Percentiles rank a stretch among this genome's conserved stretches.
Evolutionary conservation across 2,329 filamentous ascomycete genomes (phyloP).

Genomic region (Colletotrichum sp.): DNA sequence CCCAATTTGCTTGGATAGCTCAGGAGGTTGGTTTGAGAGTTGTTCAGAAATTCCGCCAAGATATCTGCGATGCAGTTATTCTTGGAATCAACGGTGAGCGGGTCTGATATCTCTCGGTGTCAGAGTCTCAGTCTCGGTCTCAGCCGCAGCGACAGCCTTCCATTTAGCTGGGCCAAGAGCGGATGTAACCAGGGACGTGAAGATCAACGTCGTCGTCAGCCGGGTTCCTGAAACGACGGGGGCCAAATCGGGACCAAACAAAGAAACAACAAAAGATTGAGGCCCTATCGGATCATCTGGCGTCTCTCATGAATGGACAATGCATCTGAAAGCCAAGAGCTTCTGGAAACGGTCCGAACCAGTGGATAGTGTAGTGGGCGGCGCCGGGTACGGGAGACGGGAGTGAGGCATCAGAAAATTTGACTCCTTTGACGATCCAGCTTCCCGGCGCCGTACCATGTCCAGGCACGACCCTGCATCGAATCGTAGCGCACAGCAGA

Average conservation of each 20-base stretch:
- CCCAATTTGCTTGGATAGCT: not conserved
- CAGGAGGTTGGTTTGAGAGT: conserved; percentile 1
- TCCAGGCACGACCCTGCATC: conserved; percentile 8
- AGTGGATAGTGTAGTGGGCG: not conserved
- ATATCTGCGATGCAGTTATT: conserved; percentile 13
- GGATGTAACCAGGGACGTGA: conserved; percentile 4
- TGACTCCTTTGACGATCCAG: conserved; percentile 11
- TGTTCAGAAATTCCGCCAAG: not conserved
- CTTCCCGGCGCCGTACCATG: not conserved
- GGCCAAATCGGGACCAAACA: conserved; percentile 4
- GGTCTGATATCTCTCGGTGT: not conserved
- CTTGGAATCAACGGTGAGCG: not conserved
- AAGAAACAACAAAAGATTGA: conserved; percentile 4
- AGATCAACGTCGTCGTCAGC: conserved; percentile 11
- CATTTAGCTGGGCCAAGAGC: conserved; percentile 1
- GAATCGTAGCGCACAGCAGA: conserved; percentile 3
- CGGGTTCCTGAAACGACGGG: not conserved
- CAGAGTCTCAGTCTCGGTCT: conserved; percentile 10
- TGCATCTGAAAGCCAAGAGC: not conserved
- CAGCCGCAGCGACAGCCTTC: not conserved
- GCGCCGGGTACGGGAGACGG: not conserved
- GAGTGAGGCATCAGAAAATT: conserved; percentile 18
- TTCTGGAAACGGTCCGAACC: conserved; percentile 13
- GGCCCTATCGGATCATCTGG: not conserved
- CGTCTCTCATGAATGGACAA: not conserved